phyloP scores from a whole-genome alignment of 1,139 yeast genomes.

The Hyphopichia fennica region DNA sequence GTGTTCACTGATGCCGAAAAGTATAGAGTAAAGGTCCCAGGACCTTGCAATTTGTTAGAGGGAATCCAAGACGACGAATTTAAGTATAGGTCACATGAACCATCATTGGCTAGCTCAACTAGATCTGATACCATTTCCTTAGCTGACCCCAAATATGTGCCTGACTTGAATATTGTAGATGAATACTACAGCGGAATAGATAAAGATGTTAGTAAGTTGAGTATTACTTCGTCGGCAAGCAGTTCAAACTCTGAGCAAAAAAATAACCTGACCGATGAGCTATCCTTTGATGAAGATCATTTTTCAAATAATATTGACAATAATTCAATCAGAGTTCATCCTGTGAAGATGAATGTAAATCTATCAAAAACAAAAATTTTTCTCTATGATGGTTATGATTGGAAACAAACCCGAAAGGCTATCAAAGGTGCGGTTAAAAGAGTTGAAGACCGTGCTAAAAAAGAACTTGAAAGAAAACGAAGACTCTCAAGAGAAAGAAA shows the following conservation, averaged over 20 bases:
- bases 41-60: slow-evolving; percentile 47
- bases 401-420: slow-evolving; percentile 74
- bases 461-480: slow-evolving; percentile 15
- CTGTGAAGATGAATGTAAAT: slow-evolving; percentile 32
- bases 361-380: slow-evolving; percentile 48
- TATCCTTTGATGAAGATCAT: slow-evolving; percentile 46
- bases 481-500: slow-evolving; percentile 3
- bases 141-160: background rate
- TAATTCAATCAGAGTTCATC: slow-evolving; percentile 17
- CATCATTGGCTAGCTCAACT: background rate
- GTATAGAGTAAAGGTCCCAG: slow-evolving; percentile 38
- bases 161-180: slow-evolving; percentile 19
- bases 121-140: background rate
- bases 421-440: slow-evolving; percentile 63
- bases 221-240: background rate
- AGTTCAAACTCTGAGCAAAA: background rate
- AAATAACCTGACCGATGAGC: background rate
- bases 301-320: slow-evolving; percentile 25
- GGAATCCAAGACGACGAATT: slow-evolving; percentile 45
- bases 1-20: slow-evolving; percentile 57
- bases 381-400: slow-evolving; percentile 89
- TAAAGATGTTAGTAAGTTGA: background rate
- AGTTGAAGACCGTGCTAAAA: slow-evolving; percentile 51
- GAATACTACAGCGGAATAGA: slow-evolving; percentile 17
- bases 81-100: background rate